These are phyloP conservation scores for Brassica incana DNA, from an alignment of 345 rosid genomes.

Conservation along the genomic window DNA sequence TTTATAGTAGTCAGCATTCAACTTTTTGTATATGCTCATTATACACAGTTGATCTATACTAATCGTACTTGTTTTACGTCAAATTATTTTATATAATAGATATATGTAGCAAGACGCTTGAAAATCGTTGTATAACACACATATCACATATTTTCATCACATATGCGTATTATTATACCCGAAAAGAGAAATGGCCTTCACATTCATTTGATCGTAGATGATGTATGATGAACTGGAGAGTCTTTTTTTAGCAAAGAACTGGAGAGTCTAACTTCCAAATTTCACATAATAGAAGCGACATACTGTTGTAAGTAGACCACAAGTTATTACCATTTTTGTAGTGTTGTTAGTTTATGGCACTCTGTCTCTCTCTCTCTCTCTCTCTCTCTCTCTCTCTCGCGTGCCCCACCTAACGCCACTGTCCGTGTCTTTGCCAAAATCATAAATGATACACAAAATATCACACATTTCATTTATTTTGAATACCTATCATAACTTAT, in stretches of 20 bases:
- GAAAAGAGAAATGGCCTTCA: not conserved
- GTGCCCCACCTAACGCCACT: conserved; percentile 25
- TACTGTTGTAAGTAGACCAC: not conserved
- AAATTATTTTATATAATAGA: too few relatives aligned
- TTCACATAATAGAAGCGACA: not conserved
- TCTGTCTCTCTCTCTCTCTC: not conserved
- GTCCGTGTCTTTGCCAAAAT: conserved; percentile 14
- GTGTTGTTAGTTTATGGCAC: not conserved
- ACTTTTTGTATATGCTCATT: not conserved
- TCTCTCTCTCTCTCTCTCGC: conserved; percentile 14
- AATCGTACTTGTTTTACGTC: not conserved
- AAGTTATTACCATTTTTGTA: not conserved
- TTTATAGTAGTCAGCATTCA: not conserved
- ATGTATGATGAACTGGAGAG: not conserved
- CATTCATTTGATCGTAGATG: not conserved
- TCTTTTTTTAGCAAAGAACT: too few relatives aligned
- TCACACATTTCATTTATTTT: conserved; percentile 8
- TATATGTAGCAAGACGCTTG: not conserved
- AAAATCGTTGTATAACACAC: not conserved
- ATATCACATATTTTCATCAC: not conserved
- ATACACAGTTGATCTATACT: not conserved
- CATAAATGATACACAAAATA: not conserved
- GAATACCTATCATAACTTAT: conserved; percentile 1
- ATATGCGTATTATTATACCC: not conserved
- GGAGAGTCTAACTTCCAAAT: not conserved